Base-by-base conservation (phyloP, 192 early-diverging fungal species). In the Coemansia sp. region DNA sequence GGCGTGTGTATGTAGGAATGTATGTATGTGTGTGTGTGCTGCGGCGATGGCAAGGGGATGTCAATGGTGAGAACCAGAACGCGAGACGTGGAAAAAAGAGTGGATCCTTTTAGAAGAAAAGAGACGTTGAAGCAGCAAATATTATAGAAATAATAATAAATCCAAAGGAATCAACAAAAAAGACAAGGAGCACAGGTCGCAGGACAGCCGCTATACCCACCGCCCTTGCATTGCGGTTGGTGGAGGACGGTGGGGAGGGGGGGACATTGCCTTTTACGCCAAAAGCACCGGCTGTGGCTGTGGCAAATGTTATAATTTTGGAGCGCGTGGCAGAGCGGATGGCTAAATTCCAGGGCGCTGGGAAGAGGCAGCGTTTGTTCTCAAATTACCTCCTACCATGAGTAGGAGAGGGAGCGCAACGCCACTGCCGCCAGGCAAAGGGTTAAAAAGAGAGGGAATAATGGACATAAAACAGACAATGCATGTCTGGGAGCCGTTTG, bases 301-400 rank as follows among this genome's bases (percentile, higher is more conserved):
- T 15, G 6, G 59, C 59, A 3, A 36, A 9, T 34, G 18, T 12
- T 29, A 16, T 34, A 34, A 33, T 60, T 29, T 33, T 18, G 27
- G 27, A 34, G 46, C 46, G 46, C 46, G 46, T 47, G 46, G 46
- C 20, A 51, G 20, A 20, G 49, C 9, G 20, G 2, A 61, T 9
- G 59, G 59, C 59, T 40, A 38, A 61, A 40, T 61, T 61, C 59
- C 59, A 61, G 34, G 59, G 57, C 57, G 57, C 29, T 34, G 57
- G 57, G 33, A 34, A 29, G 33, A 31, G 15, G 27, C 33, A 13
- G 24, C 20, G 51, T 5, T 20, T 20, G 51, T 54, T 54, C 51
- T 13, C 27, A 29, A 29, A 29, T 29, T 29, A 29, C 27, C 27
- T 29, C 27, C 27, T 29, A 29, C 27, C 27, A 29, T 29, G 27